A percentile compares a stretch with the other conserved stretches of the same genome.
phyloP scores from a whole-genome alignment of 2,329 filamentous ascomycete species.

The Coccinonectria pachysandricola region DNA sequence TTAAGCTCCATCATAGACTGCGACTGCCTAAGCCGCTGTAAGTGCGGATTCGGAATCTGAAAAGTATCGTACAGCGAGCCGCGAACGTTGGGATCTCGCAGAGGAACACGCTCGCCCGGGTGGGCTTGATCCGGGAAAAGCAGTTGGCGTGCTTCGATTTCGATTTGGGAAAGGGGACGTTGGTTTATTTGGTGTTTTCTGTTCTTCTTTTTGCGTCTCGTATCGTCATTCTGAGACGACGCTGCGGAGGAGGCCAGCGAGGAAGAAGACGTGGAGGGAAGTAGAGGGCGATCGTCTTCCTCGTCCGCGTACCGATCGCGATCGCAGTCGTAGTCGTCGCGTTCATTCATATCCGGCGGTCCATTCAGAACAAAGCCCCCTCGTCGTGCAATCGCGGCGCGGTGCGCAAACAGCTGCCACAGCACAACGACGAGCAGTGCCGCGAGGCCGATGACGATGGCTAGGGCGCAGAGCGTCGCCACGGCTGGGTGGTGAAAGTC shows the following conservation, averaged over 20 bases:
- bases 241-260: constrained; percentile 2
- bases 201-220: constrained; percentile 1
- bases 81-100: constrained; percentile 8
- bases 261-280: background rate
- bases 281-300: background rate
- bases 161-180: constrained; percentile 8
- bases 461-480: background rate
- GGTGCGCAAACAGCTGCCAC: background rate
- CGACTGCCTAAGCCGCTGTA: constrained; percentile 11
- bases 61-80: constrained; percentile 17
- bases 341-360: background rate
- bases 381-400: background rate
- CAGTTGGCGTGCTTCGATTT: constrained; percentile 11
- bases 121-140: constrained; percentile 6
- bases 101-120: constrained; percentile 10
- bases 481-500: constrained; percentile 3
- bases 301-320: background rate
- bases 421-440: background rate
- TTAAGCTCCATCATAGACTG: constrained; percentile 18
- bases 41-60: constrained; percentile 12
- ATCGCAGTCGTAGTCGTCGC: background rate
- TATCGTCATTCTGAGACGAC: constrained; percentile 1
- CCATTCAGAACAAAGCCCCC: background rate
- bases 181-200: background rate
- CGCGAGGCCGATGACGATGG: background rate